Base-by-base conservation (phyloP, 2,329 filamentous ascomycete genomes). In the Sordariomycetes sp. region DNA sequence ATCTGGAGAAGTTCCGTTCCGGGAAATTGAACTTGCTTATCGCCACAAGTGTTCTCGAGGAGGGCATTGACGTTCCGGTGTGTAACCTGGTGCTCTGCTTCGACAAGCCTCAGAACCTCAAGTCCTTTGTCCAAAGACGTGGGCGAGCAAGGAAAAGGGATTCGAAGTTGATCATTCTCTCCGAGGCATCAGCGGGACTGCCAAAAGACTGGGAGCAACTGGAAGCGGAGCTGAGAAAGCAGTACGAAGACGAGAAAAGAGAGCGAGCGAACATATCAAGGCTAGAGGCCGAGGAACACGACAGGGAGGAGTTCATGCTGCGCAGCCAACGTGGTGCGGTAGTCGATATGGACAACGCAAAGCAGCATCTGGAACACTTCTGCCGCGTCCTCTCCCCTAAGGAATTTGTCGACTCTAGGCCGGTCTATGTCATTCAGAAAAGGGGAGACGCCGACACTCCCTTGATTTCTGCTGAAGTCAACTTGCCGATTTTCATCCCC, bases 281-380 rank as follows among this genome's bases (percentile, higher is more conserved):
- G 2, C 63, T 80, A 3, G 83, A 78, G 1, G 61, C 62, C 0
- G 60, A 72, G 24, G 61, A 69, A 24, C n/a, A 35, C 32, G 37
- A 34, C 18, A 28, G 22, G 22, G 32, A 28, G 16, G 56, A 58
- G 11, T 54, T 58, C 40, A 16, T 54, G 7, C 24, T 58, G 10
- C 35, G 50, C 22, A 46, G 56, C 34, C 18, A 48, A 16, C 80
- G 77, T 0, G 73, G 85, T 4, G 90, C 89, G 0, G 71, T 83
- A 14, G 72, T 97, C 16, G 88, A 88, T 12, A 76, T 90, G 1
- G 81, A 89, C 43, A 88, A 88, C 62, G 88, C 90, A 1, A 82
- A 86, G 54, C 71, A 77, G n/a, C 90, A 94, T 68, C 77, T 97
- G 1, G 77, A 88, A 53, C 90, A 96, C 69, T 95, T 97, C 64